phyloP scores from a whole-genome alignment of 2,329 filamentous ascomycete species.

The Neoascochyta sp. region DNA sequence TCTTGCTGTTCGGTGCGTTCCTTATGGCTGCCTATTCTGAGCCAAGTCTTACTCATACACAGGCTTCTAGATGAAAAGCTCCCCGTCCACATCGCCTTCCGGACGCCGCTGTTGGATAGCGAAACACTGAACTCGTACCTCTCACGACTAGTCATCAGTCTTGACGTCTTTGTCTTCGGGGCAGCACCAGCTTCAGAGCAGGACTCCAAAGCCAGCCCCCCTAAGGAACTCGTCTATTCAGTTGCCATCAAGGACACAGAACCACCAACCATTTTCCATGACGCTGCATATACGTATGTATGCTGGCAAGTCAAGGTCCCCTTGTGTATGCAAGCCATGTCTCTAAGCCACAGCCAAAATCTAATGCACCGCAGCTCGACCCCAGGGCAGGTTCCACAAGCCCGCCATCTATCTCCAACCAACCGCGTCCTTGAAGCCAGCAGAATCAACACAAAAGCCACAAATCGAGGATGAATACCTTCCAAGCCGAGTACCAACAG shows the following conservation, averaged over 20 bases:
- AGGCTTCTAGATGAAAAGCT: conserved; percentile 67
- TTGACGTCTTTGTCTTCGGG: conserved; percentile 62
- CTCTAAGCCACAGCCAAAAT: no score
- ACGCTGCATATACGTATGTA: conserved; percentile 30
- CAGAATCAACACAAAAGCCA: conserved; percentile 43
- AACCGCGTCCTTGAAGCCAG: conserved; percentile 54
- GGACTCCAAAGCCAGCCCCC: conserved; percentile 34
- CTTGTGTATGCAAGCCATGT: no score
- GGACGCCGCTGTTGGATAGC: conserved; percentile 59
- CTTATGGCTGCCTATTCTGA: conserved; percentile 32
- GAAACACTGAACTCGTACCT: conserved; percentile 57
- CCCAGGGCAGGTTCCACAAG: conserved; percentile 60
- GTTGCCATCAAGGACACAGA: conserved; percentile 32
- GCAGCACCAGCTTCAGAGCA: conserved; percentile 45
- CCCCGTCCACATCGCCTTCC: conserved; percentile 64
- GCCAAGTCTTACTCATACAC: conserved; percentile 50
- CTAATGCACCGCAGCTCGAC: conserved; percentile 31
- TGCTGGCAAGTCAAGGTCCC: conserved; percentile 40
- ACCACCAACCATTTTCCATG: conserved; percentile 29
- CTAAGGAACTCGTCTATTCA: conserved; percentile 59
- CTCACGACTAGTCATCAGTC: conserved; percentile 58
- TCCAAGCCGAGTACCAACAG: conserved; percentile 63
- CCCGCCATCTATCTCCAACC: conserved; percentile 63
- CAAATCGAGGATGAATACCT: conserved; percentile 60
- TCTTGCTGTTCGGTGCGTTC: conserved; percentile 67